These are phyloP conservation scores for Seiridium unicorne DNA, from an alignment of 2,329 filamentous ascomycete genomes.

Conservation along the genomic window DNA sequence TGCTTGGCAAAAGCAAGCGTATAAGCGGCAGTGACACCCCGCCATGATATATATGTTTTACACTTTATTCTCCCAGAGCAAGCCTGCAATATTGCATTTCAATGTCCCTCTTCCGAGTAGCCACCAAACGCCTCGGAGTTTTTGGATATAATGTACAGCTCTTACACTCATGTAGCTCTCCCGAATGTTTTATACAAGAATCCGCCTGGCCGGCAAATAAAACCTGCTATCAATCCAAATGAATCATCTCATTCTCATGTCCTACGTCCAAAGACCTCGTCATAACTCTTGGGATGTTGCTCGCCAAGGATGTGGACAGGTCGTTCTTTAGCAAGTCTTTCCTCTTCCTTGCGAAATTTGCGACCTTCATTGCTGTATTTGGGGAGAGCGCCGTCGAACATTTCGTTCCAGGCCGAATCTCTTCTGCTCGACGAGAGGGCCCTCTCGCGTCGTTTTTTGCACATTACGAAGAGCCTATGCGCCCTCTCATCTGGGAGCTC, in stretches of 20 bases:
- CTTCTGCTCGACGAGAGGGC: slow-evolving; percentile 42
- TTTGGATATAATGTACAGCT: too few species aligned
- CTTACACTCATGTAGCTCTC: too few species aligned
- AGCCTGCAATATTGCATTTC: too few species aligned
- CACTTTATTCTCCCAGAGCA: too few species aligned
- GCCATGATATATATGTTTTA: too few species aligned
- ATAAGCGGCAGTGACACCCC: too few species aligned
- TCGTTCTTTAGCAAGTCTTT: slow-evolving; percentile 45
- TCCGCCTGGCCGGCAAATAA: too few species aligned
- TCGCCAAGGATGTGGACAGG: slow-evolving; percentile 48
- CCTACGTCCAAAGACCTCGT: slow-evolving; percentile 30
- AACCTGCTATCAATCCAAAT: not conserved
- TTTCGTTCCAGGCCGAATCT: slow-evolving; percentile 42
- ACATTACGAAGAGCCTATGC: slow-evolving; percentile 50
- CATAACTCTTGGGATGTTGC: slow-evolving; percentile 28
- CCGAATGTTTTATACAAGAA: too few species aligned
- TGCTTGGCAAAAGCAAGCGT: too few species aligned
- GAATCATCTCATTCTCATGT: not conserved
- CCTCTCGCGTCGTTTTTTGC: slow-evolving; percentile 54
- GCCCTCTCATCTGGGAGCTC: slow-evolving; percentile 53
- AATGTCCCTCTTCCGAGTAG: too few species aligned
- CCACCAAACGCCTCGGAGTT: too few species aligned
- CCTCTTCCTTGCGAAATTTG: slow-evolving; percentile 53
- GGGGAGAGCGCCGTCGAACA: slow-evolving; percentile 42
- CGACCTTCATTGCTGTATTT: slow-evolving; percentile 52